Evolutionary conservation across 2,329 filamentous ascomycete genomes (phyloP).

Genomic region (Epichloe bromicola): DNA sequence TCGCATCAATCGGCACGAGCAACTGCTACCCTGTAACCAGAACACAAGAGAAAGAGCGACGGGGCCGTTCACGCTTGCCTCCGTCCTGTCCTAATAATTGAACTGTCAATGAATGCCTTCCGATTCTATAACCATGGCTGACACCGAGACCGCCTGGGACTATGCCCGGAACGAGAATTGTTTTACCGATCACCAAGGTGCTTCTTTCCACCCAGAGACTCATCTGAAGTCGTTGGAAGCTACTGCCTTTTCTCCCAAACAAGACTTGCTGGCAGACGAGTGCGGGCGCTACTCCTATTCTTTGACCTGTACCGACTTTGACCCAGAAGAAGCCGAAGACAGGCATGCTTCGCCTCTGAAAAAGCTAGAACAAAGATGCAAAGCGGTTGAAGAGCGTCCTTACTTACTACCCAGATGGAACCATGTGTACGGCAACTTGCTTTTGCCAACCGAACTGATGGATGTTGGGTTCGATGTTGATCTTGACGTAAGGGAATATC

Average conservation of each 20-base stretch:
- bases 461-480: not conserved
- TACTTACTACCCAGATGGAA: slow-evolving; percentile 3
- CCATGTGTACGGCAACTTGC: not conserved
- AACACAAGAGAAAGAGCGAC: too few relatives aligned
- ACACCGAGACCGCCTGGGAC: not conserved
- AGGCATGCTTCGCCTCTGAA: not conserved
- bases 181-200: slow-evolving; percentile 13
- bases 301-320: not conserved
- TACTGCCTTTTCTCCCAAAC: not conserved
- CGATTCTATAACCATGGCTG: not conserved
- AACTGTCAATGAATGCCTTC: not conserved
- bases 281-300: not conserved
- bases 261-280: not conserved
- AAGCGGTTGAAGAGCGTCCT: not conserved
- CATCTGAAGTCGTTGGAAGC: slow-evolving; percentile 10
- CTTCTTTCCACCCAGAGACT: slow-evolving; percentile 16
- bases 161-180: slow-evolving; percentile 17
- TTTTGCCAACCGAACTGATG: slow-evolving; percentile 2
- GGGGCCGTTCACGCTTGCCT: too few relatives aligned
- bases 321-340: not conserved
- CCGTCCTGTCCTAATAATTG: too few relatives aligned
- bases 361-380: not conserved
- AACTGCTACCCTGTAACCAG: too few relatives aligned
- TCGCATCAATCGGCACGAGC: too few relatives aligned
- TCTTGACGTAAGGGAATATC: slow-evolving; percentile 1